phyloP scores from a whole-genome alignment of 2,329 filamentous ascomycete species.

The Proliferodiscus dingleyae region DNA sequence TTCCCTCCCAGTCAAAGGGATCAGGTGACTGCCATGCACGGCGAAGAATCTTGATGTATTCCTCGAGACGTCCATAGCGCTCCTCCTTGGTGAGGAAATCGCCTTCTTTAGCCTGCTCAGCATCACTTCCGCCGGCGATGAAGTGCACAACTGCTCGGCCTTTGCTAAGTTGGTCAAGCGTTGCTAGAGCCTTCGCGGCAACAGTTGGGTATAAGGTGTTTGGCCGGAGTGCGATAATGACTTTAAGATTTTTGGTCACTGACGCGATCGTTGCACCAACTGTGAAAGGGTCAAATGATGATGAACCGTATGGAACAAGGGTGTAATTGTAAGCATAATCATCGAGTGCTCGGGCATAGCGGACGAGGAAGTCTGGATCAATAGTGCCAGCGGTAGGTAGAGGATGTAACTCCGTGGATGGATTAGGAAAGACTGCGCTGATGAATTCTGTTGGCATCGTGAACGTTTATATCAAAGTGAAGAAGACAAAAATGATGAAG shows the following conservation, averaged over 20 bases:
- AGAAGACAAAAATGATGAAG: not conserved
- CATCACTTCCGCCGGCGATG: conserved; percentile 57
- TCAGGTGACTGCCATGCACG: conserved; percentile 53
- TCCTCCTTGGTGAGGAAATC: conserved; percentile 54
- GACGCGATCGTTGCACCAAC: conserved; percentile 53
- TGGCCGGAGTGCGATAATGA: conserved; percentile 57
- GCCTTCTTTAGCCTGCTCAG: conserved; percentile 55
- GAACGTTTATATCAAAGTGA: not conserved
- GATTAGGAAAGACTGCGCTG: conserved; percentile 51
- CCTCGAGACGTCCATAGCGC: conserved; percentile 53
- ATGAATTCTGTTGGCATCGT: conserved; percentile 53
- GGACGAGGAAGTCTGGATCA: conserved; percentile 49
- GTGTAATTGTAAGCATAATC: conserved; percentile 60
- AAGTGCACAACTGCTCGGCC: conserved; percentile 59
- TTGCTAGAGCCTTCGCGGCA: conserved; percentile 56
- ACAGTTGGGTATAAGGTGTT: conserved; percentile 60
- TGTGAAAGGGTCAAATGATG: conserved; percentile 52
- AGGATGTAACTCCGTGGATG: conserved; percentile 50
- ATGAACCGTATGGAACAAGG: conserved; percentile 53
- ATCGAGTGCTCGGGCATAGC: conserved; percentile 53
- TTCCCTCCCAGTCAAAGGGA: conserved; percentile 57
- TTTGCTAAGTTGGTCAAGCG: conserved; percentile 53
- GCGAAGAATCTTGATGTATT: conserved; percentile 57
- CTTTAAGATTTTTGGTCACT: conserved; percentile 52
- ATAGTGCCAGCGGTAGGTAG: conserved; percentile 44